Evolutionary conservation across 2,329 filamentous ascomycete species (phyloP).

Genomic region (Paecilomyces sp.): DNA sequence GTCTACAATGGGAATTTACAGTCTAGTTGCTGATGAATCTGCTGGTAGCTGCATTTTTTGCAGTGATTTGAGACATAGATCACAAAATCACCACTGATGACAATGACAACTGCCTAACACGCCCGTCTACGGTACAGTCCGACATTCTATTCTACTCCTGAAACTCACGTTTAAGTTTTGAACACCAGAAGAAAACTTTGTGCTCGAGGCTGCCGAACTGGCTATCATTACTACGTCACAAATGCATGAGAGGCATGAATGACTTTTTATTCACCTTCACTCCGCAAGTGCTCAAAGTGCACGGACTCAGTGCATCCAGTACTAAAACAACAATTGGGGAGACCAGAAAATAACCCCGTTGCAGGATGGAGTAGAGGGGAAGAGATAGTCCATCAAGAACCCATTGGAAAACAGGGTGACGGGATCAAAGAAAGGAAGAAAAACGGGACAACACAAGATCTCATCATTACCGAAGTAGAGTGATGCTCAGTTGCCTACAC

Average conservation of each 20-base stretch:
- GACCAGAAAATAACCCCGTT: background rate
- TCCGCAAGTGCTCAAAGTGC: background rate
- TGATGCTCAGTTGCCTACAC: background rate
- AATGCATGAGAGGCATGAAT: background rate
- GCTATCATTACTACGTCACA: background rate
- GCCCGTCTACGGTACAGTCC: background rate
- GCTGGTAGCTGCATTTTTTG: background rate
- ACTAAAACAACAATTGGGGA: background rate
- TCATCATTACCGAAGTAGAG: background rate
- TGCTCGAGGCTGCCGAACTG: background rate
- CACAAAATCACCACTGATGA: background rate
- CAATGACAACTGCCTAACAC: background rate
- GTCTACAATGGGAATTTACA: background rate
- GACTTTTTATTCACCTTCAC: background rate
- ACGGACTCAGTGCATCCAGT: background rate
- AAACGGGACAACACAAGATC: background rate
- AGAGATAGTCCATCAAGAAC: background rate
- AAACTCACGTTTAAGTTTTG: background rate
- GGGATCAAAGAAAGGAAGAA: background rate
- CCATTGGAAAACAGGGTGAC: background rate
- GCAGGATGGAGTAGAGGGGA: background rate
- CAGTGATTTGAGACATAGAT: background rate
- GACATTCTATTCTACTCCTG: background rate
- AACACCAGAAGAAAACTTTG: background rate
- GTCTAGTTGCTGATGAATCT: background rate